Conservation (phyloP, 306 rosid genomes). For the Pterocarpus macrocarpus region DNA sequence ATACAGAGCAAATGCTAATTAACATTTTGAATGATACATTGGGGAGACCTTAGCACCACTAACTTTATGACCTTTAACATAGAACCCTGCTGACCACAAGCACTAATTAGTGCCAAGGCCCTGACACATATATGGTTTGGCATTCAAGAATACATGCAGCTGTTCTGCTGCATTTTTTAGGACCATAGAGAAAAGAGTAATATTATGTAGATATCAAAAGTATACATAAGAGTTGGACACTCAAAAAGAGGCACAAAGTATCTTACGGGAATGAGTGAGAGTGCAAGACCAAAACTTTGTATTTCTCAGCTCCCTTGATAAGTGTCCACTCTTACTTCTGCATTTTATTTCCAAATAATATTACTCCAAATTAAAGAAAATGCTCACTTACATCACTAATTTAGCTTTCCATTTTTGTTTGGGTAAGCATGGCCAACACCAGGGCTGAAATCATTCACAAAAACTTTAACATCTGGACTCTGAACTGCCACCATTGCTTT, state of each 20-base stretch:
- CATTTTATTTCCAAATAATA: neutral
- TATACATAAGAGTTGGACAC: no score
- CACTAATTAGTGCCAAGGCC: constrained; percentile 8
- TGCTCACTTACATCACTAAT: neutral
- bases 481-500: constrained; percentile 25
- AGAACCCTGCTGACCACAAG: neutral
- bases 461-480: constrained; percentile 29
- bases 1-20: neutral
- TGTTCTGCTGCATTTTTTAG: no score
- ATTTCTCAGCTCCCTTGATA: no score
- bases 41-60: neutral
- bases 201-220: no score
- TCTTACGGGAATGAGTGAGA: no score
- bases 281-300: no score
- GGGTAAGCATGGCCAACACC: constrained; percentile 56
- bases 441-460: constrained; percentile 48
- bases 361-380: neutral
- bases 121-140: neutral
- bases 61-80: neutral
- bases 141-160: neutral
- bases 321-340: no score
- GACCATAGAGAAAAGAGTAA: no score
- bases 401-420: constrained; percentile 26
- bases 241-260: no score
- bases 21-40: neutral